These are phyloP conservation scores for Curvularia hawaiiensis DNA, from an alignment of 2,329 filamentous ascomycete species.

Conservation along the genomic window DNA sequence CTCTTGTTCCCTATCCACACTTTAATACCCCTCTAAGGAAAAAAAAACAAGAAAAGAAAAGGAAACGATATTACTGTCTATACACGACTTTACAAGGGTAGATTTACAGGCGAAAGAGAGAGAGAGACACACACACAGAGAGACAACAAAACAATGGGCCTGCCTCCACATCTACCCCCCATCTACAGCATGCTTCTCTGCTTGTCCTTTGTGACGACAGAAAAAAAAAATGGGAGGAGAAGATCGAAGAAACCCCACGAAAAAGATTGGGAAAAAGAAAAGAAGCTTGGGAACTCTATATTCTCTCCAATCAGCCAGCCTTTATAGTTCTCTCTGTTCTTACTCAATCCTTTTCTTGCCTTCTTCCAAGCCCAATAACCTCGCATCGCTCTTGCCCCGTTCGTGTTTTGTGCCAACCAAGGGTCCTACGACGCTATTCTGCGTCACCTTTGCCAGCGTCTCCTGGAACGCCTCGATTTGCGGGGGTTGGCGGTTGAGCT, in stretches of 20 bases:
- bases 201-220: neutral
- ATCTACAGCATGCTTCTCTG: neutral
- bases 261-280: neutral
- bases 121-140: neutral
- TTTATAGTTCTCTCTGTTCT: neutral
- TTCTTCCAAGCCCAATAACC: slow-evolving; percentile 87
- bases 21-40: neutral
- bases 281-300: neutral
- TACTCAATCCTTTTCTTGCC: slow-evolving; percentile 98
- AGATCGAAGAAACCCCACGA: neutral
- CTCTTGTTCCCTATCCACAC: neutral
- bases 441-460: slow-evolving; percentile 78
- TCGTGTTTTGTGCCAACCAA: slow-evolving; percentile 73
- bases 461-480: slow-evolving; percentile 89
- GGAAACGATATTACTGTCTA: neutral
- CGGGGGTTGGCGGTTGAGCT: slow-evolving; percentile 86
- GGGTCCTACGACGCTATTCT: slow-evolving; percentile 79
- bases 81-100: neutral
- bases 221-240: neutral
- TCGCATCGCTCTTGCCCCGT: slow-evolving; percentile 79
- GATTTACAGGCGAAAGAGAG: neutral
- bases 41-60: neutral
- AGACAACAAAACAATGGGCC: neutral
- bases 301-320: neutral
- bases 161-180: neutral